These are phyloP conservation scores for Trichophyton rubrum DNA, from an alignment of 2,329 filamentous ascomycete species.

Conservation along the genomic window DNA sequence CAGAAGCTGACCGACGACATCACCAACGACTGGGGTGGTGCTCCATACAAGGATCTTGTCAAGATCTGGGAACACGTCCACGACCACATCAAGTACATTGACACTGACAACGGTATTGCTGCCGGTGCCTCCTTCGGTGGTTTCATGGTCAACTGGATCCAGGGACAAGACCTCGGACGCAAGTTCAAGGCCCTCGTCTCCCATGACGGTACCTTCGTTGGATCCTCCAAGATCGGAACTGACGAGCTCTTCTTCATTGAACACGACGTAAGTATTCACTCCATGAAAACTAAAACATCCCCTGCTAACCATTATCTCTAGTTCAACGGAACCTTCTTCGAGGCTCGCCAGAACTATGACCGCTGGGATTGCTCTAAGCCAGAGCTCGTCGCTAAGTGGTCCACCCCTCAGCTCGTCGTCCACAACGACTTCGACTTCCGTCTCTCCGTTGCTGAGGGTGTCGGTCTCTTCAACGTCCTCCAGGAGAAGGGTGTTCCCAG, in stretches of 20 bases:
- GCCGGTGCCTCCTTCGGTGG: conserved; percentile 32
- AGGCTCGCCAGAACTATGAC: conserved; percentile 49
- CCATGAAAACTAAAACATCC: not conserved
- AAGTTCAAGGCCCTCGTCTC: conserved; percentile 80
- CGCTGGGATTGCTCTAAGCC: conserved; percentile 54
- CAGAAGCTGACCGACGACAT: conserved; percentile 68
- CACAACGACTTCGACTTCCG: conserved; percentile 80
- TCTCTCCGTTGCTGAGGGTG: conserved; percentile 66
- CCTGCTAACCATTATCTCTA: conserved; percentile 14
- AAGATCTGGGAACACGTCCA: conserved; percentile 61
- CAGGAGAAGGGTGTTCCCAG: conserved; percentile 63
- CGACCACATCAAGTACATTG: conserved; percentile 26
- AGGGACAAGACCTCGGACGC: conserved; percentile 69
- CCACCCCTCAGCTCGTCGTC: conserved; percentile 70
- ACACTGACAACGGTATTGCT: conserved; percentile 29
- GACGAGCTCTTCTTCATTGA: conserved; percentile 43
- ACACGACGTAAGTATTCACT: conserved; percentile 26
- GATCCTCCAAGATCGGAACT: conserved; percentile 37
- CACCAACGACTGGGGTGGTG: conserved; percentile 67
- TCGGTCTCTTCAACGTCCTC: conserved; percentile 69
- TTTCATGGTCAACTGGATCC: conserved; percentile 63
- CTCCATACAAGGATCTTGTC: conserved; percentile 71
- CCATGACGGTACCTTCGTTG: conserved; percentile 74
- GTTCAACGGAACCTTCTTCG: conserved; percentile 40
- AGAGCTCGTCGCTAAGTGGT: conserved; percentile 52